Evolutionary conservation across 352 stramenopile species (phyloP).

Genomic region (Halophytophthora batemanensis): DNA sequence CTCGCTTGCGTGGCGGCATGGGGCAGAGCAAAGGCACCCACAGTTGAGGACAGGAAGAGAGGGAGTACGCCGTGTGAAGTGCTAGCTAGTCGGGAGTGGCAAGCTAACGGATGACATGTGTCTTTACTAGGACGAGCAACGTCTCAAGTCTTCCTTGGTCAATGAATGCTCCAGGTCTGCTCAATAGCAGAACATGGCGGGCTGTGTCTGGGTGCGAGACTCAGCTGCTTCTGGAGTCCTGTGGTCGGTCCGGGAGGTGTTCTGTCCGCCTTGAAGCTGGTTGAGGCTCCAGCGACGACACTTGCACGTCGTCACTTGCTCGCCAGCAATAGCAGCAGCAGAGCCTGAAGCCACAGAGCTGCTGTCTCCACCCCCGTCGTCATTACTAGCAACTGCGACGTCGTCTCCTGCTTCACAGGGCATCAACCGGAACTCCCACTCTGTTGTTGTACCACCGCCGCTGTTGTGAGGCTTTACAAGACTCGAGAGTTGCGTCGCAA

Average conservation of each 20-base stretch:
- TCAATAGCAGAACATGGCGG: conserved; percentile 2
- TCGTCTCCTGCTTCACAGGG: neutral
- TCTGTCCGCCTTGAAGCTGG: neutral
- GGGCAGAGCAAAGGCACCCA: conserved; percentile 1
- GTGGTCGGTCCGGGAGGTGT: neutral
- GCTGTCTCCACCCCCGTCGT: neutral
- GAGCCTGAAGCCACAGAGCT: neutral
- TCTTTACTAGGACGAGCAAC: conserved; percentile 13
- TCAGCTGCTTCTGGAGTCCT: neutral
- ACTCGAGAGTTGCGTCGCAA: neutral
- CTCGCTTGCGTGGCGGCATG: conserved; percentile 1
- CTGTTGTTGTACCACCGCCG: neutral
- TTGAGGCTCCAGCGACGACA: neutral
- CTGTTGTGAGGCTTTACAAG: neutral
- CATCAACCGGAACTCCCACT: neutral
- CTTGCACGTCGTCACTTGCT: neutral
- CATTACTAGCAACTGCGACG: neutral
- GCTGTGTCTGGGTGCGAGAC: neutral
- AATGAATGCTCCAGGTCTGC: neutral
- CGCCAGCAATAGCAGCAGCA: neutral
- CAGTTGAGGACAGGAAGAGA: conserved; percentile 12
- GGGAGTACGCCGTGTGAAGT: neutral
- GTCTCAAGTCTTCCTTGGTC: neutral
- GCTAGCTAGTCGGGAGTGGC: conserved; percentile 2
- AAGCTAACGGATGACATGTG: conserved; percentile 4